Evolutionary conservation across 192 early-diverging fungal species (phyloP).

Genomic region (Gigaspora rosea): DNA sequence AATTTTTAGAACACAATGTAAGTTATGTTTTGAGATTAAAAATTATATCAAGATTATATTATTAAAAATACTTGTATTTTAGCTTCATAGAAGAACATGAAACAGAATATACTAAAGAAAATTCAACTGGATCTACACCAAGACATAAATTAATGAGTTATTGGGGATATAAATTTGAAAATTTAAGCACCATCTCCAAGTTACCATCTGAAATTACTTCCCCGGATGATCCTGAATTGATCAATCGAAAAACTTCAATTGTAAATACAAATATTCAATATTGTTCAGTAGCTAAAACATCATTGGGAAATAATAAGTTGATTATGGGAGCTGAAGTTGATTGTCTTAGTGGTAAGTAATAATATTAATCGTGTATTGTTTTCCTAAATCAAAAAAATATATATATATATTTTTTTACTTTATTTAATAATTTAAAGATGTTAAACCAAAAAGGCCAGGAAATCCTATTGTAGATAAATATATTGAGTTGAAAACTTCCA

Average conservation of each 20-base stretch:
- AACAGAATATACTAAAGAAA: constrained; percentile 42
- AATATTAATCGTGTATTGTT: background rate
- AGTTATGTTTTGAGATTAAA: background rate
- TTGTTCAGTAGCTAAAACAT: constrained; percentile 82
- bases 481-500: constrained; percentile 88
- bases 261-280: constrained; percentile 89
- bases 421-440: constrained; percentile 32
- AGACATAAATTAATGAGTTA: constrained; percentile 74
- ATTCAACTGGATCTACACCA: constrained; percentile 45
- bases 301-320: constrained; percentile 64
- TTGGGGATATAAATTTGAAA: constrained; percentile 92
- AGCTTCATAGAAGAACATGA: constrained; percentile 83
- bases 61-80: constrained; percentile 31
- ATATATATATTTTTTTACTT: background rate
- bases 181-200: constrained; percentile 62
- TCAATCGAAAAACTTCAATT: constrained; percentile 41
- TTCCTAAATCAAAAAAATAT: background rate
- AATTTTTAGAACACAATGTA: constrained; percentile 23
- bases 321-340: constrained; percentile 94
- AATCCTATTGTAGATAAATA: constrained; percentile 69
- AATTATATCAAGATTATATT: background rate
- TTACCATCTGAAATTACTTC: constrained; percentile 50
- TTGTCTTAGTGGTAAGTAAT: constrained; percentile 61
- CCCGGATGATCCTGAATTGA: constrained; percentile 47
- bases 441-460: constrained; percentile 39